Evolutionary conservation across 768 basidiomycete species (phyloP), one percentile per base, ranked within the genome.

Genomic region (Hysterangium stoloniferum): DNA sequence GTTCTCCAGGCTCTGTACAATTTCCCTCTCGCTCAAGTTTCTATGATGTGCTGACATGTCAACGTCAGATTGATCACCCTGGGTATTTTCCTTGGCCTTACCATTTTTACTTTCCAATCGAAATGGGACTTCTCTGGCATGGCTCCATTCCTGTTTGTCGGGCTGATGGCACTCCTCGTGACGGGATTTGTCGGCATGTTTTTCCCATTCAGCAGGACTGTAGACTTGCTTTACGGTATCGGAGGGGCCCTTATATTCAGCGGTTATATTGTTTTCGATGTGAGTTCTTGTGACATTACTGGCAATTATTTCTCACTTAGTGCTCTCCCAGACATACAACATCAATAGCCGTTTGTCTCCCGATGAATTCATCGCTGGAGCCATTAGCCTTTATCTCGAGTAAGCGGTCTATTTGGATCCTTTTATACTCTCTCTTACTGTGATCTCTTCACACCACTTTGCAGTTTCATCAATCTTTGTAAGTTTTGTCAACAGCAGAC

Each of bases 51-150:
- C 51, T 58, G 28, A 60, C 59, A 31, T 48, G 31, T 35, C 37
- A 22, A 34, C 29, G 40, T 19, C 63, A 84, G 85, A 47, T 66
- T 95, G 46, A 91, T 97, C 60, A 96, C 94, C 0, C 70, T 88
- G 2, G 92, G 92, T 12, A 84, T 98, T 38, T 98, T 99, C 77
- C 66, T 91, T 34, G 96, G 94, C 5, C 68, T 99, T 55, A 97
- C 94, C 0, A 65, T 97, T 46, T 98, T 96, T 72, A 97, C 96
- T 1, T 73, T 96, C 64, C 93, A 95, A 65, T 89, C 87, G 52
- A 95, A 95, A 86, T 96, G 91, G 67, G 94, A 98, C 70, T 97
- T 99, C 68, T 85, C 83, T 11, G 87, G 87, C 47, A 79, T 96
- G 71, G 93, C 82, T 0, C 88, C 94, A 1, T 95, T 85, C 79